Conservation (phyloP, 108 stramenopile genomes). For the Chaetoceros tenuissimus region DNA sequence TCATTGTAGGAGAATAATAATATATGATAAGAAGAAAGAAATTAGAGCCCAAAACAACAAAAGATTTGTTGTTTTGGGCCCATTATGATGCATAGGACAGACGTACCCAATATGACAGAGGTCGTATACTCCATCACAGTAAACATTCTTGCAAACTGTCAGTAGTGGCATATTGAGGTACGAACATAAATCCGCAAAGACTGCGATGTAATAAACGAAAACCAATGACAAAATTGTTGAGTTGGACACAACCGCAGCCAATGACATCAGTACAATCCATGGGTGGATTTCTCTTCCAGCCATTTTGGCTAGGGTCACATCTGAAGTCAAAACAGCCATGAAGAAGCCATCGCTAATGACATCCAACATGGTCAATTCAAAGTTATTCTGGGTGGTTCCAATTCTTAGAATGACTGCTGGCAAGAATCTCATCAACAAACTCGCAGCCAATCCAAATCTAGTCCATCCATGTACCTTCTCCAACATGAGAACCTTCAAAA, state of each 20-base stretch:
- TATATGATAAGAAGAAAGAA: no score
- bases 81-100: no score
- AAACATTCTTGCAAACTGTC: slow-evolving; percentile 80
- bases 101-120: slow-evolving; percentile 75
- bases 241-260: slow-evolving; percentile 64
- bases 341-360: slow-evolving; percentile 82
- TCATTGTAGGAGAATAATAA: no score
- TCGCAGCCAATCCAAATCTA: slow-evolving; percentile 65
- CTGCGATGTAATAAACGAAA: slow-evolving; percentile 77
- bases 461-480: slow-evolving; percentile 66
- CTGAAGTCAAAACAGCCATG: slow-evolving; percentile 75
- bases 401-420: slow-evolving; percentile 63
- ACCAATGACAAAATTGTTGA: slow-evolving; percentile 70
- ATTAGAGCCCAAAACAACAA: no score
- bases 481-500: slow-evolving; percentile 52
- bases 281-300: slow-evolving; percentile 84
- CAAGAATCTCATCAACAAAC: slow-evolving; percentile 64
- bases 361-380: slow-evolving; percentile 31
- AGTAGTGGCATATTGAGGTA: slow-evolving; percentile 82
- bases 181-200: slow-evolving; percentile 85
- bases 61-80: no score
- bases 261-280: slow-evolving; percentile 77
- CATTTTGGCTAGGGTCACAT: slow-evolving; percentile 84
- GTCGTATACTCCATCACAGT: slow-evolving; percentile 83
- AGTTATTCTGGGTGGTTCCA: slow-evolving; percentile 22